These are phyloP conservation scores for Pueraria montana DNA, from an alignment of 306 rosid genomes.

Conservation along the genomic window DNA sequence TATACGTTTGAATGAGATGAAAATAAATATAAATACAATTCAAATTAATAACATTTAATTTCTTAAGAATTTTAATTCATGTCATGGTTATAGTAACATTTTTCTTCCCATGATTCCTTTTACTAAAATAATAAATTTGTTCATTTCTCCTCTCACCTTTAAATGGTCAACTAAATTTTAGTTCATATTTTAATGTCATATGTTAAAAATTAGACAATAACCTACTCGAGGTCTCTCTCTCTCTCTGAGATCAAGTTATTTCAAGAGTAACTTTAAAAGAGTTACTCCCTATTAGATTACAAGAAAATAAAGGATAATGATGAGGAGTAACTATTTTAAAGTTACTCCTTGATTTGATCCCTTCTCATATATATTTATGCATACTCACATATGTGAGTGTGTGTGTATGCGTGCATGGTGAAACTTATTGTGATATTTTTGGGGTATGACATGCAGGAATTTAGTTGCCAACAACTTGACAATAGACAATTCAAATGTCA, in stretches of 20 bases:
- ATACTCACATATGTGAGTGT: too few relatives aligned
- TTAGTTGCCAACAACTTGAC: constrained; percentile 83
- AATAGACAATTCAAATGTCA: constrained; percentile 56
- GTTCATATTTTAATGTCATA: not conserved
- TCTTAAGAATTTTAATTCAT: not conserved
- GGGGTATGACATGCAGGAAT: constrained; percentile 76
- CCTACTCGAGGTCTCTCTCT: too few relatives aligned
- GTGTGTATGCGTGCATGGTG: too few relatives aligned
- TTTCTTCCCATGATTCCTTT: not conserved
- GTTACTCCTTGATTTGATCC: too few relatives aligned
- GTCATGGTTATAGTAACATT: not conserved
- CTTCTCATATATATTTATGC: too few relatives aligned
- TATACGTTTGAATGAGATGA: not conserved
- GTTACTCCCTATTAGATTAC: too few relatives aligned
- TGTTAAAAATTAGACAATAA: not conserved
- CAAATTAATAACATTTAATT: not conserved
- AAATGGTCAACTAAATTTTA: not conserved
- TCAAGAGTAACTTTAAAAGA: too few relatives aligned
- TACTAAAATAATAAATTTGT: not conserved
- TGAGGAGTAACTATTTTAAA: too few relatives aligned
- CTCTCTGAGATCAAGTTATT: too few relatives aligned
- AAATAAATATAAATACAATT: not conserved
- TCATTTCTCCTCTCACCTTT: not conserved
- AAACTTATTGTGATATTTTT: constrained; percentile 35
- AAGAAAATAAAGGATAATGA: too few relatives aligned